Evolutionary conservation across 2,329 filamentous ascomycete species (phyloP).

Genomic region (Chrysoporthe puriensis): DNA sequence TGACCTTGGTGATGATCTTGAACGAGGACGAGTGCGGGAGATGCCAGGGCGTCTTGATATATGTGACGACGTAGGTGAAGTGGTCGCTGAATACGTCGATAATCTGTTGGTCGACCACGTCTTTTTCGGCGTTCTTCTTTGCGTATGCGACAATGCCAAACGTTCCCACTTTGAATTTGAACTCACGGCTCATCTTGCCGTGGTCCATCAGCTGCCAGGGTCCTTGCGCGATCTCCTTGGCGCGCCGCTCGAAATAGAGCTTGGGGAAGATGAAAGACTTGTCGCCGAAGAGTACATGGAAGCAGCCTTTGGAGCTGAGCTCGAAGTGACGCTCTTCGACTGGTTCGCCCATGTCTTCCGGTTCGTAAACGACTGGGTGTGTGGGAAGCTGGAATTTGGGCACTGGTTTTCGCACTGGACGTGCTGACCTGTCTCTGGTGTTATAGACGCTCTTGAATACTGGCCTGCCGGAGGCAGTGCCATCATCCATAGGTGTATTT

Average conservation of each 20-base stretch:
- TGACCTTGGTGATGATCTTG: slow-evolving; percentile 83
- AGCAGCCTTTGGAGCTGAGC: slow-evolving; percentile 90
- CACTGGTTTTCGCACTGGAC: slow-evolving; percentile 43
- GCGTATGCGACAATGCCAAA: slow-evolving; percentile 66
- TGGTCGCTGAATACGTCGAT: slow-evolving; percentile 85
- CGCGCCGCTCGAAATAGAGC: slow-evolving; percentile 81
- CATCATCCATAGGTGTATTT: slow-evolving; percentile 63
- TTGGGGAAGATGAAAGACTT: slow-evolving; percentile 93
- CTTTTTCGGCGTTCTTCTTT: slow-evolving; percentile 49
- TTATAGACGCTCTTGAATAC: slow-evolving; percentile 41
- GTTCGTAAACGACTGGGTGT: slow-evolving; percentile 81
- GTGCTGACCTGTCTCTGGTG: slow-evolving; percentile 41
- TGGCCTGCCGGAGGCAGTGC: slow-evolving; percentile 48
- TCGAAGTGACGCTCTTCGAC: slow-evolving; percentile 83
- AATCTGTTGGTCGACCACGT: slow-evolving; percentile 80
- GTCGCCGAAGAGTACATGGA: slow-evolving; percentile 95
- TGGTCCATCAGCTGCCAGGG: slow-evolving; percentile 78
- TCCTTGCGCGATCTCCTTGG: slow-evolving; percentile 79
- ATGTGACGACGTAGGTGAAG: slow-evolving; percentile 66
- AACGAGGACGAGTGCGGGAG: slow-evolving; percentile 81
- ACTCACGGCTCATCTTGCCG: slow-evolving; percentile 74
- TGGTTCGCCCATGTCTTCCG: slow-evolving; percentile 76
- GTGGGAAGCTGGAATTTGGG: slow-evolving; percentile 82
- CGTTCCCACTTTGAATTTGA: slow-evolving; percentile 76
- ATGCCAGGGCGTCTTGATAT: slow-evolving; percentile 75